A percentile compares a stretch with the other conserved stretches of the same genome.
These are phyloP conservation scores for Talaromyces sp. DNA, from an alignment of 2,329 filamentous ascomycete species.

Conservation along the genomic window DNA sequence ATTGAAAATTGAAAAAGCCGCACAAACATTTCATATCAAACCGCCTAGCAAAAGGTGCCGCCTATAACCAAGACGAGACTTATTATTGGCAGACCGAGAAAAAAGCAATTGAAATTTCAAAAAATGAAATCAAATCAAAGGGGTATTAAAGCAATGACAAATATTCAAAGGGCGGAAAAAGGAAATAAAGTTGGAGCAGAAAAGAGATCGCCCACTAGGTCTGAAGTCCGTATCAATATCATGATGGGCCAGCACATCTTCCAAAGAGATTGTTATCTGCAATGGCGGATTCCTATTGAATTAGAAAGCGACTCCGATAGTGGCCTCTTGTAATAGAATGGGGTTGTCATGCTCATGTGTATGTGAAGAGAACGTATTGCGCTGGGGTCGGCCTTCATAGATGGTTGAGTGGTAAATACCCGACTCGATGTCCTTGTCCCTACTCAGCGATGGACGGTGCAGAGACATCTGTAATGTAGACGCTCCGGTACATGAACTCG, in stretches of 20 bases:
- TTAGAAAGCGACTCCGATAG: slow-evolving; percentile 1
- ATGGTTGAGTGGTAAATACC: slow-evolving; percentile 26
- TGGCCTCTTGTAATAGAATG: background rate
- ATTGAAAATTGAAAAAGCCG: background rate
- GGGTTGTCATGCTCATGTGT: background rate
- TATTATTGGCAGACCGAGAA: too few relatives aligned
- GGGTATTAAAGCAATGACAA: background rate
- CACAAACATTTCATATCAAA: too few relatives aligned
- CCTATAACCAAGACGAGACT: too few relatives aligned
- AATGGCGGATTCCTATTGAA: background rate
- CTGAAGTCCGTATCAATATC: background rate
- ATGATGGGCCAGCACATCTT: background rate
- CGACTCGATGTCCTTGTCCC: slow-evolving; percentile 26
- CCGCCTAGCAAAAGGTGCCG: too few relatives aligned
- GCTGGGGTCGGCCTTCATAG: slow-evolving; percentile 28
- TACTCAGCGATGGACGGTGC: slow-evolving; percentile 10
- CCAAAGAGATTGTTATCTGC: background rate
- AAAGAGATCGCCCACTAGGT: background rate
- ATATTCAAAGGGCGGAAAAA: background rate
- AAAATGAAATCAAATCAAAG: too few relatives aligned
- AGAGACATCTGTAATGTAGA: slow-evolving; percentile 22
- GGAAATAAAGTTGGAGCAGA: background rate
- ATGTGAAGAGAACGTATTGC: slow-evolving; percentile 6
- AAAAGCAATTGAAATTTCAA: too few relatives aligned
- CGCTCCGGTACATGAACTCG: slow-evolving; percentile 26